Evolutionary conservation across 306 rosid species (phyloP).

Genomic region (Gastrolobium bilobum): DNA sequence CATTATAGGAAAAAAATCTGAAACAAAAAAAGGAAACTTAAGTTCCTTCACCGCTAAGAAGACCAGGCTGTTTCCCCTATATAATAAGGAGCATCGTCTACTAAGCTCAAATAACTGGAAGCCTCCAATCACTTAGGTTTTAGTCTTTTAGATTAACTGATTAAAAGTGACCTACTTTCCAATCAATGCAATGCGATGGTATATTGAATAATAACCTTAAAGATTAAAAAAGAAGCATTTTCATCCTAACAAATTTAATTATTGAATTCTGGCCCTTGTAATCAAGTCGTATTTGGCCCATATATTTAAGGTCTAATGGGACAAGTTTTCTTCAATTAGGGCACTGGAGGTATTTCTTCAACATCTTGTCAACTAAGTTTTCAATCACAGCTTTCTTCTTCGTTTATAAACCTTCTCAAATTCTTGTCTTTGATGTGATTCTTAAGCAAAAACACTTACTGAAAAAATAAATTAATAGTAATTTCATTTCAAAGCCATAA

Average conservation of each 20-base stretch:
- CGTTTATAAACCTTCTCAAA: constrained; percentile 12
- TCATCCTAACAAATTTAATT: constrained; percentile 6
- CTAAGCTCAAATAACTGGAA: constrained; percentile 28
- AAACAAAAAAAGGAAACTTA: neutral
- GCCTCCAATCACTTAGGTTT: constrained; percentile 25
- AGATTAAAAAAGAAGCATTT: constrained; percentile 34
- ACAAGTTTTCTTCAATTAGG: constrained; percentile 30
- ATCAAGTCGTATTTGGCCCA: constrained; percentile 4
- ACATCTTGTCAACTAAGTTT: constrained; percentile 31
- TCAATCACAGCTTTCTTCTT: neutral
- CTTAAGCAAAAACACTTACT: neutral
- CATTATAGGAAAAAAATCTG: neutral
- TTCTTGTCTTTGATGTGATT: constrained; percentile 20
- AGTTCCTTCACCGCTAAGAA: constrained; percentile 21
- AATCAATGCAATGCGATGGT: constrained; percentile 14
- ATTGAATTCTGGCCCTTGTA: neutral
- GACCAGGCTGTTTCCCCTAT: constrained; percentile 12
- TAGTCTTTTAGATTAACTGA: neutral
- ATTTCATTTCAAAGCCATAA: constrained; percentile 21
- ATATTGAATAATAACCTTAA: constrained; percentile 22
- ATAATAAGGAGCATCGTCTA: constrained; percentile 19
- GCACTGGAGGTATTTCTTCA: constrained; percentile 26
- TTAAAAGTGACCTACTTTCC: neutral
- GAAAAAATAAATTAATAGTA: neutral
- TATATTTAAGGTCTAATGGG: constrained; percentile 36